Evolutionary conservation across 2,329 filamentous ascomycete genomes (phyloP).

Genomic region (Ophiostoma populinum): DNA sequence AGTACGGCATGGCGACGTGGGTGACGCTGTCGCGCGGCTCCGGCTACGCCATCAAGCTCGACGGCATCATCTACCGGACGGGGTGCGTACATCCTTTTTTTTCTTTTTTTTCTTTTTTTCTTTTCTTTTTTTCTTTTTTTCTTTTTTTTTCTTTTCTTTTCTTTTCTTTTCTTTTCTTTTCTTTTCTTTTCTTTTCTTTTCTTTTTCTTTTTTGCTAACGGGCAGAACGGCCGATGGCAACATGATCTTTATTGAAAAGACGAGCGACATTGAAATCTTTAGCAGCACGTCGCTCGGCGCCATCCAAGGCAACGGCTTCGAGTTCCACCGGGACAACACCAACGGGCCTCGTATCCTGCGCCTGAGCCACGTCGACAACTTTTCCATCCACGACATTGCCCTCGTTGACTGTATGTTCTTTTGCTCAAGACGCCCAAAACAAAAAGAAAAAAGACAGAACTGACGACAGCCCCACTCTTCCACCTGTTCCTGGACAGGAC

Average conservation of each 20-base stretch:
- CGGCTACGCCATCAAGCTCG: constrained; percentile 10
- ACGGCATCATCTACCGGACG: constrained; percentile 12
- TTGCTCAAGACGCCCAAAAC: too few relatives aligned
- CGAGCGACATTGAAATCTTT: constrained; percentile 29
- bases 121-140: background rate
- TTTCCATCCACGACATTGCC: constrained; percentile 29
- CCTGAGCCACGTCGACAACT: constrained; percentile 24
- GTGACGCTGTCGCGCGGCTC: constrained; percentile 9
- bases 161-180: too few relatives aligned
- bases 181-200: too few relatives aligned
- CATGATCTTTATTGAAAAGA: constrained; percentile 14
- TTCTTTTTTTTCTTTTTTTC: too few relatives aligned
- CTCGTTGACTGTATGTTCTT: constrained; percentile 32
- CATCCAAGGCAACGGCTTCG: constrained; percentile 31
- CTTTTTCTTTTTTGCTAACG: too few relatives aligned
- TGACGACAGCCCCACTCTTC: constrained; percentile 13
- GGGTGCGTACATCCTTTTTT: constrained; percentile 5
- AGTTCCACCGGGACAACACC: constrained; percentile 21
- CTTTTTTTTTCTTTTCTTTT: too few relatives aligned
- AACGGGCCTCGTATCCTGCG: constrained; percentile 28
- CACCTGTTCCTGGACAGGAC: constrained; percentile 17
- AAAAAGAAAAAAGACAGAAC: too few relatives aligned
- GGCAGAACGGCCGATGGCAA: constrained; percentile 9
- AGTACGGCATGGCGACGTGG: constrained; percentile 13
- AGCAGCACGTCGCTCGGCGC: constrained; percentile 25